These are phyloP conservation scores for Fagus crenata DNA, from an alignment of 306 rosid genomes.

Conservation along the genomic window DNA sequence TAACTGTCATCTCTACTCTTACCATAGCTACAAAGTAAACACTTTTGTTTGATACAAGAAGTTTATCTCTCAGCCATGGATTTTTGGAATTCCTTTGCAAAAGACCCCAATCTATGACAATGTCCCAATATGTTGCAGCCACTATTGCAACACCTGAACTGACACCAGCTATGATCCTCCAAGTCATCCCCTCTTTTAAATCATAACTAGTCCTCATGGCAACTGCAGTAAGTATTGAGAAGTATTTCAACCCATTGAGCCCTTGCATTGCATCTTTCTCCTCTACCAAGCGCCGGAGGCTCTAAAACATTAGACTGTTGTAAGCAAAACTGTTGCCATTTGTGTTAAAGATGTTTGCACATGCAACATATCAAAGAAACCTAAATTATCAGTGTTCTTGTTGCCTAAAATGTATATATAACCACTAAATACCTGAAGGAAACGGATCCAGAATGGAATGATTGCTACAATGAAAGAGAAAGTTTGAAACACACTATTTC, in stretches of 20 bases:
- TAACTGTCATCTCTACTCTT: neutral
- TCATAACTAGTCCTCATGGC: slow-evolving; percentile 48
- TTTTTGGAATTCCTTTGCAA: slow-evolving; percentile 46
- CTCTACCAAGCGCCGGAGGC: slow-evolving; percentile 53
- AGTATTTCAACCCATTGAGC: slow-evolving; percentile 46
- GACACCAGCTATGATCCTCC: slow-evolving; percentile 37
- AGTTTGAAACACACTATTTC: slow-evolving; percentile 42
- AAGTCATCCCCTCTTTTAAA: slow-evolving; percentile 28
- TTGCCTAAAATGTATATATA: too few species aligned
- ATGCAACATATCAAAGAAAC: too few species aligned
- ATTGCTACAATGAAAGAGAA: slow-evolving; percentile 64
- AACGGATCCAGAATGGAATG: slow-evolving; percentile 76
- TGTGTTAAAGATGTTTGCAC: neutral
- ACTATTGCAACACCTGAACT: slow-evolving; percentile 46
- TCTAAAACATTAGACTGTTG: slow-evolving; percentile 30
- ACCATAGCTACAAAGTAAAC: slow-evolving; percentile 69
- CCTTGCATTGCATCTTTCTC: slow-evolving; percentile 48
- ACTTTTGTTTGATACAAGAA: slow-evolving; percentile 43
- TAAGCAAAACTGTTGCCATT: neutral
- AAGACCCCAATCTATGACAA: slow-evolving; percentile 64
- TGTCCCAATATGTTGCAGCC: slow-evolving; percentile 54
- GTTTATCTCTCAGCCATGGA: slow-evolving; percentile 78
- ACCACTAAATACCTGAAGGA: slow-evolving; percentile 51
- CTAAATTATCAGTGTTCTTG: too few species aligned
- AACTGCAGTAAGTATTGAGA: slow-evolving; percentile 50